Percentiles rank a stretch among this genome's conserved stretches.
phyloP scores from a whole-genome alignment of 176 grass and related monocot genomes.

The Zoysia pacifica region DNA sequence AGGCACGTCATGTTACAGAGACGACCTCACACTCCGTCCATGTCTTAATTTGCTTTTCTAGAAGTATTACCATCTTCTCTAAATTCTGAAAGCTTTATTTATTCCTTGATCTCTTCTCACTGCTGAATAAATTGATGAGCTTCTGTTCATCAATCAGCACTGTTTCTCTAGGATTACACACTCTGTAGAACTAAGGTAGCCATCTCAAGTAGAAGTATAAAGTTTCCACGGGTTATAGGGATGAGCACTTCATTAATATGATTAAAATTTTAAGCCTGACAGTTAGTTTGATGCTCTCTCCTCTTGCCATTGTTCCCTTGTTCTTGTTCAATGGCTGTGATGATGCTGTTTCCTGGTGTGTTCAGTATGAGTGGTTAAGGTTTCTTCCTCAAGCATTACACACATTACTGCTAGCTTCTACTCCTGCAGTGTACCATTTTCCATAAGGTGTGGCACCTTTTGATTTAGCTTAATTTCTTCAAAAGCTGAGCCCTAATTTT shows the following conservation, averaged over 20 bases:
- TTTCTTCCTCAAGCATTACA: conserved; percentile 16
- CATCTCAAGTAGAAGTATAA: conserved; percentile 18
- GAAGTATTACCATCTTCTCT: neutral
- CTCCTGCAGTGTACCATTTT: conserved; percentile 34
- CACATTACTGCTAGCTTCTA: conserved; percentile 18
- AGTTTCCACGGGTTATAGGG: conserved; percentile 31
- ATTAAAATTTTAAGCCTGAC: conserved; percentile 47
- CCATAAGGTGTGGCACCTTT: conserved; percentile 43
- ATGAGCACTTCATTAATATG: conserved; percentile 19
- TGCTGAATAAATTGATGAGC: conserved; percentile 58
- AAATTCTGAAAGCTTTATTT: conserved; percentile 24
- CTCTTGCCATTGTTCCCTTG: neutral
- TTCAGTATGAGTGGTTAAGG: neutral
- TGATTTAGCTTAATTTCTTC: conserved; percentile 51
- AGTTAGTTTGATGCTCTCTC: conserved; percentile 38
- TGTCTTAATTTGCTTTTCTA: conserved; percentile 18
- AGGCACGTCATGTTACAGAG: conserved; percentile 11
- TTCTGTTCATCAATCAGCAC: conserved; percentile 23
- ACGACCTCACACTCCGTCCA: neutral
- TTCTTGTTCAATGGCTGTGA: neutral
- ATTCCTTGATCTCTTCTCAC: neutral
- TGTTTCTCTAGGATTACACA: conserved; percentile 28
- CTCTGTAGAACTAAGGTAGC: neutral
- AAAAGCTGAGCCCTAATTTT: conserved; percentile 70
- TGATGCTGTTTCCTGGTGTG: conserved; percentile 50